phyloP scores from a whole-genome alignment of 2,329 filamentous ascomycete genomes.

The Stachybotrys elegans region DNA sequence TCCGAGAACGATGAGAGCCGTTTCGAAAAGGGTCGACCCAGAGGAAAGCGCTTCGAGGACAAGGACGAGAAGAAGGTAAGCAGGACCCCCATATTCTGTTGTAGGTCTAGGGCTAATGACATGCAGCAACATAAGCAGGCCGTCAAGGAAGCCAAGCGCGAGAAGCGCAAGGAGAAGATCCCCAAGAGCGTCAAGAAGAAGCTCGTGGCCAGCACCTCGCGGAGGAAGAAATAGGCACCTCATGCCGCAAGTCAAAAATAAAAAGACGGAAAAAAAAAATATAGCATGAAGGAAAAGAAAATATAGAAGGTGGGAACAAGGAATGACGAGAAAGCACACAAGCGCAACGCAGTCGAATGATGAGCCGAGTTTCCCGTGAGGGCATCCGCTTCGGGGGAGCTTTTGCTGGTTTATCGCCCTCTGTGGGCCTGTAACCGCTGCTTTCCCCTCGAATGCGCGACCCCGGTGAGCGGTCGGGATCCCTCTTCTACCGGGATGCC shows the following conservation, averaged over 20 bases:
- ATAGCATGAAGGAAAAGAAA: conserved; percentile 6
- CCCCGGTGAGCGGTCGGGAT: no score
- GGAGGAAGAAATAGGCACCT: conserved; percentile 57
- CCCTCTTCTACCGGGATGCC: conserved; percentile 19
- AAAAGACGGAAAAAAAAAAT: conserved; percentile 5
- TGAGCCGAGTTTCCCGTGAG: conserved; percentile 36
- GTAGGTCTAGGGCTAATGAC: conserved; percentile 9
- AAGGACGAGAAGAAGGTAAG: conserved; percentile 79
- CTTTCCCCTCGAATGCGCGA: no score
- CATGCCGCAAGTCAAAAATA: conserved; percentile 57
- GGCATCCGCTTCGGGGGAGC: conserved; percentile 7
- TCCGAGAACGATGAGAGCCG: conserved; percentile 44
- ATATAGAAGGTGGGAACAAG: conserved; percentile 5
- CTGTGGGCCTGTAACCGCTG: conserved; percentile 33
- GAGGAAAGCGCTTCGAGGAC: conserved; percentile 83
- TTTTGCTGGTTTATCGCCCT: conserved; percentile 22
- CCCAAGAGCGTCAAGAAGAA: conserved; percentile 95
- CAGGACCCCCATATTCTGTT: conserved; percentile 1
- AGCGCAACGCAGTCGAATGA: conserved; percentile 39
- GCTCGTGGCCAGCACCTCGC: conserved; percentile 58
- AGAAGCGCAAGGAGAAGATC: conserved; percentile 92
- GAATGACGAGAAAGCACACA: neutral
- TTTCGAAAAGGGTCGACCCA: conserved; percentile 65
- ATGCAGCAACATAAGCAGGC: conserved; percentile 68
- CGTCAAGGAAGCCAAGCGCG: conserved; percentile 92